phyloP scores from a whole-genome alignment of 352 stramenopile species.

The Peronospora destructor region DNA sequence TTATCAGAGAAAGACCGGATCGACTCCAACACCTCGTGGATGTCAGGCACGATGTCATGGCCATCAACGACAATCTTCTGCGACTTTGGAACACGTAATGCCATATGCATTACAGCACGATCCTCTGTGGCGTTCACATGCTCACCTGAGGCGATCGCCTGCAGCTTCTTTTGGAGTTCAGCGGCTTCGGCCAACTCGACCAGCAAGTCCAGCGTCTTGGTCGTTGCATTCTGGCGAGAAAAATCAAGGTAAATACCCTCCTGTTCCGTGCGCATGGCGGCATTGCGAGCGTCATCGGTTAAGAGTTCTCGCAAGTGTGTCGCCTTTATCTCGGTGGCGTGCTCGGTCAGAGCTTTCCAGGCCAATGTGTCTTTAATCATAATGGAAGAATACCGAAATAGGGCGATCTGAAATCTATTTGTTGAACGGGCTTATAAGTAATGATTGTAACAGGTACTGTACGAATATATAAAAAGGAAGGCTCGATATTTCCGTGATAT shows the following conservation, averaged over 20 bases:
- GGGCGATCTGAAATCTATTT: not conserved
- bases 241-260: constrained; percentile 93
- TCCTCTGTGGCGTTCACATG: constrained; percentile 96
- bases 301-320: constrained; percentile 90
- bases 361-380: constrained; percentile 73
- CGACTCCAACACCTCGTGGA: constrained; percentile 92
- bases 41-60: constrained; percentile 92
- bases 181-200: constrained; percentile 89
- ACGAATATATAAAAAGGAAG: no score
- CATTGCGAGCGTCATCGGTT: constrained; percentile 80
- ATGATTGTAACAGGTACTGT: no score
- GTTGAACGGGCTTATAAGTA: no score
- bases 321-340: constrained; percentile 73
- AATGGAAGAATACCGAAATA: constrained; percentile 1
- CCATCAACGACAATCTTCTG: constrained; percentile 90
- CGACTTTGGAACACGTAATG: constrained; percentile 83
- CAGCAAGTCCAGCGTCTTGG: constrained; percentile 85
- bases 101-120: constrained; percentile 94
- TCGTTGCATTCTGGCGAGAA: constrained; percentile 89
- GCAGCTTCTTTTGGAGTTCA: constrained; percentile 76
- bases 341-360: constrained; percentile 68
- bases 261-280: constrained; percentile 88
- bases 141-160: constrained; percentile 89
- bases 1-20: constrained; percentile 90
- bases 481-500: no score